phyloP scores from a whole-genome alignment of 129 eudicot genomes.

The Pseudognaphalium luteoalbum region DNA sequence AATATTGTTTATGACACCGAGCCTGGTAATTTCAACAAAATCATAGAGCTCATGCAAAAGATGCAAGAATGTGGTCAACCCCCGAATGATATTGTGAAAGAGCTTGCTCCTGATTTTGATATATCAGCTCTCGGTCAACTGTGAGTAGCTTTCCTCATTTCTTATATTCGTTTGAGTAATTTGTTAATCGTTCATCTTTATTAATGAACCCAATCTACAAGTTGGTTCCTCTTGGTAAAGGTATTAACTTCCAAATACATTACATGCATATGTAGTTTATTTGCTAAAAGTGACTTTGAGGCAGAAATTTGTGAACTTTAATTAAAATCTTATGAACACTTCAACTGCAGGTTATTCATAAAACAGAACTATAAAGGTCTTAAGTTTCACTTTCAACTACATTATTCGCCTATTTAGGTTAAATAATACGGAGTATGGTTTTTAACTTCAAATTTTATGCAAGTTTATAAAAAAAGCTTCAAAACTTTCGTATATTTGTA shows the following conservation, averaged over 20 bases:
- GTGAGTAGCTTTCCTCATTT: conserved; percentile 51
- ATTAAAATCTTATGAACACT: background rate
- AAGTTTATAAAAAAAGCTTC: background rate
- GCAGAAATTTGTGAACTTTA: background rate
- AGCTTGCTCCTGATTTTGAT: conserved; percentile 92
- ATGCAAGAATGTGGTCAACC: conserved; percentile 99
- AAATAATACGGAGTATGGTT: background rate
- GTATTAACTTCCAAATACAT: background rate
- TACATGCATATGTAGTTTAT: background rate
- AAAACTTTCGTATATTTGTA: background rate
- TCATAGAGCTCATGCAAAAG: conserved; percentile 96
- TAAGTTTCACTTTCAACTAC: background rate
- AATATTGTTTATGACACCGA: conserved; percentile 75
- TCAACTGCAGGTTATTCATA: background rate
- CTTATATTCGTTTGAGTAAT: background rate
- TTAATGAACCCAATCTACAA: background rate
- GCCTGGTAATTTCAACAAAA: conserved; percentile 86
- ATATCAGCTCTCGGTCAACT: conserved; percentile 84
- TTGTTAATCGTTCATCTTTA: background rate
- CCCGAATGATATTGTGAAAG: conserved; percentile 88
- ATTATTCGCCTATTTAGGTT: conserved; percentile 14
- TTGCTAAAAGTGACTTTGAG: background rate
- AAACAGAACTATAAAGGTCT: background rate
- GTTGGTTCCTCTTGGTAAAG: background rate
- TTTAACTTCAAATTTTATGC: background rate